Evolutionary conservation across 768 basidiomycete genomes (phyloP).

Genomic region (Boletus vermiculosoides): DNA sequence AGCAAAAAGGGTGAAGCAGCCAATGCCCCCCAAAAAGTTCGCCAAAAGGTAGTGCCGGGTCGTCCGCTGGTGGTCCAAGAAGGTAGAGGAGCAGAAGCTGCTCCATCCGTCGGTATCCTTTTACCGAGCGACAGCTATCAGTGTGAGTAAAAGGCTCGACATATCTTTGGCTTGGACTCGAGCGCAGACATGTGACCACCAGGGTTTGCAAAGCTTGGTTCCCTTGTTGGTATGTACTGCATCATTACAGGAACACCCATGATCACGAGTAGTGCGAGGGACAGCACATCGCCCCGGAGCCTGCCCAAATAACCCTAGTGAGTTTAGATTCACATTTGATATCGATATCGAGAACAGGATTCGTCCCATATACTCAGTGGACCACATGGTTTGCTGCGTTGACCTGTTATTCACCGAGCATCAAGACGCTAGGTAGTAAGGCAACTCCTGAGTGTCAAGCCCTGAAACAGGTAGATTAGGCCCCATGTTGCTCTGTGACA

Average conservation of each 20-base stretch:
- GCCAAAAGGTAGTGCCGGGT: neutral
- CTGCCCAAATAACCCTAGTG: neutral
- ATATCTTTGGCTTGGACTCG: neutral
- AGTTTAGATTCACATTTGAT: neutral
- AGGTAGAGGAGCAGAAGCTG: constrained; percentile 1
- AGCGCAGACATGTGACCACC: neutral
- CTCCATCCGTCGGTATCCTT: constrained; percentile 2
- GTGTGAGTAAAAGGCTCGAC: neutral
- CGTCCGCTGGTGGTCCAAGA: neutral
- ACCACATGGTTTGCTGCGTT: neutral
- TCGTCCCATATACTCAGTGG: neutral
- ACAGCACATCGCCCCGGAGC: neutral
- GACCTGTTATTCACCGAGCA: neutral
- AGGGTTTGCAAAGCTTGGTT: neutral
- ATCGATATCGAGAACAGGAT: neutral
- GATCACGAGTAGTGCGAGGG: neutral
- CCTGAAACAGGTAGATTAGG: neutral
- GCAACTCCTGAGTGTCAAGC: neutral
- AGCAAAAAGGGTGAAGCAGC: neutral
- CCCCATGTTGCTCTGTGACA: neutral
- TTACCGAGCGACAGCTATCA: neutral
- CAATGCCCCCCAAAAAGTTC: neutral
- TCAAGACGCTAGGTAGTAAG: neutral
- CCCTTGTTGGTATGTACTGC: neutral
- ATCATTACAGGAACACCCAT: neutral